phyloP scores from a whole-genome alignment of 768 basidiomycete genomes.

The Lentinus tigrinus region DNA sequence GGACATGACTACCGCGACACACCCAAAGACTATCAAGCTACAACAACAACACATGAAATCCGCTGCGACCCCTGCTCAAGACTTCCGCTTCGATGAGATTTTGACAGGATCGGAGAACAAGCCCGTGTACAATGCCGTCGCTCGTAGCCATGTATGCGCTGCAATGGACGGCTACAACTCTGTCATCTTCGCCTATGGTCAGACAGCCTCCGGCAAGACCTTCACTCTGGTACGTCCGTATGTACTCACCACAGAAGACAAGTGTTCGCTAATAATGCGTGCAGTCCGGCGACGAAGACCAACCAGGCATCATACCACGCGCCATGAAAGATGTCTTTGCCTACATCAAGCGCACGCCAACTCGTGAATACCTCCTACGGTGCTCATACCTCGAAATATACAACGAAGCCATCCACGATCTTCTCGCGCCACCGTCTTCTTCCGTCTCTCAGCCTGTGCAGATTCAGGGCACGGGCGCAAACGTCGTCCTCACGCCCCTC shows the following conservation, averaged over 20 bases:
- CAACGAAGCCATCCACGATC: conserved; percentile 86
- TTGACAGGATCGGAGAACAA: conserved; percentile 80
- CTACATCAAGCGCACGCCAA: conserved; percentile 72
- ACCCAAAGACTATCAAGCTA: conserved; percentile 58
- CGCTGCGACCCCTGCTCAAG: conserved; percentile 36
- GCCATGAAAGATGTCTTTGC: conserved; percentile 91
- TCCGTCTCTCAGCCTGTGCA: conserved; percentile 61
- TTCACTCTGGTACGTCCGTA: conserved; percentile 53
- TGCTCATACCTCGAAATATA: conserved; percentile 98
- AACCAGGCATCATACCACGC: conserved; percentile 93
- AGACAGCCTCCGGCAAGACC: conserved; percentile 82
- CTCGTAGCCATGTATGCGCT: conserved; percentile 77
- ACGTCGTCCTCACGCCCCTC: conserved; percentile 68
- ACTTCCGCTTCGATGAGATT: conserved; percentile 73
- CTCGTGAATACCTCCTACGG: conserved; percentile 89
- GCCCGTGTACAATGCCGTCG: conserved; percentile 73
- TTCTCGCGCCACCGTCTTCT: conserved; percentile 71
- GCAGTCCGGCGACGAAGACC: conserved; percentile 70
- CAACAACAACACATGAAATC: conserved; percentile 54
- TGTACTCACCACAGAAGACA: not conserved
- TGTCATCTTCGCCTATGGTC: conserved; percentile 92
- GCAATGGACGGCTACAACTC: conserved; percentile 98
- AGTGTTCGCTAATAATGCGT: not conserved
- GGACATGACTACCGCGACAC: conserved; percentile 38
- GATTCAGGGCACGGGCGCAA: conserved; percentile 66